These are phyloP conservation scores for Dendrostoma leiphaemia DNA, from an alignment of 2,329 filamentous ascomycete species.

Conservation along the genomic window DNA sequence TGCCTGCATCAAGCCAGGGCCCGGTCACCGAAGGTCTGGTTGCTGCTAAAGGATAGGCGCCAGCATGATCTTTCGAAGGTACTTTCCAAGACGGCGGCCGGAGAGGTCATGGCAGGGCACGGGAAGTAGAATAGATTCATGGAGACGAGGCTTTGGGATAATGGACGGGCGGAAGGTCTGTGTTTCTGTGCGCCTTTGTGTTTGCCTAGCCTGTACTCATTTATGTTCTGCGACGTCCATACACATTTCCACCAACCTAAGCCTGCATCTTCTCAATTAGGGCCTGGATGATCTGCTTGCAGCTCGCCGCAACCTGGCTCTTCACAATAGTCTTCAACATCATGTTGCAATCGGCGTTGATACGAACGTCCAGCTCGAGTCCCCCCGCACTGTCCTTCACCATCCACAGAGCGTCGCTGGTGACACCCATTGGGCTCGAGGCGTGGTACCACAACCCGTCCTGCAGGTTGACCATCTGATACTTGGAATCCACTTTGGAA, in stretches of 20 bases:
- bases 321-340: not conserved
- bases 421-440: not conserved
- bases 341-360: not conserved
- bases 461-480: not conserved
- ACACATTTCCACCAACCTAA: not conserved
- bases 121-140: too few relatives aligned
- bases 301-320: not conserved
- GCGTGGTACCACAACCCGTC: conserved; percentile 3
- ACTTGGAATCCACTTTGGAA: not conserved
- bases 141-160: too few relatives aligned
- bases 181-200: too few relatives aligned
- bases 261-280: not conserved
- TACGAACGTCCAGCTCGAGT: not conserved
- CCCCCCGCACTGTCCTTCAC: not conserved
- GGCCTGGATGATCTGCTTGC: not conserved
- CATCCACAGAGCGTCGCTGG: not conserved
- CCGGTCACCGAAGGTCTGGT: too few relatives aligned
- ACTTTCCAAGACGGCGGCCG: too few relatives aligned
- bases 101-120: too few relatives aligned
- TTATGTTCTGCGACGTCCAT: too few relatives aligned
- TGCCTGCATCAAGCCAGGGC: too few relatives aligned
- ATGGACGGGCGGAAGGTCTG: too few relatives aligned
- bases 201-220: too few relatives aligned
- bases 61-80: too few relatives aligned
- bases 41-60: too few relatives aligned